Evolutionary conservation across 805 yeast genomes (phyloP), one percentile per base, ranked within the genome.

Genomic region (Wickerhamiella spandovensis): DNA sequence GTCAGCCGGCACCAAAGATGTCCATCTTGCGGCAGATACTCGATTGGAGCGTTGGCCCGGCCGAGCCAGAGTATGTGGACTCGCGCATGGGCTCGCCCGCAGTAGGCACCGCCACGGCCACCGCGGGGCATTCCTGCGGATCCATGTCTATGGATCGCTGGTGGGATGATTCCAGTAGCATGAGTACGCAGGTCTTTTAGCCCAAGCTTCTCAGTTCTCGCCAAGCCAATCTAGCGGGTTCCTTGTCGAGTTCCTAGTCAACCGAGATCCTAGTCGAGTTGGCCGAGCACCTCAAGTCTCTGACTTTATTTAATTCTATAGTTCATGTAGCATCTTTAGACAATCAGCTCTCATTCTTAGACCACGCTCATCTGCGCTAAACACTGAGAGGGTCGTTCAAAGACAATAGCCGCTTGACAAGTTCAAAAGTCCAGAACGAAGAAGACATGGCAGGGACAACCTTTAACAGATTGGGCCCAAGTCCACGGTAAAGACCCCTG

Each of bases 391-490:
- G 32, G 15, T 28, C 32, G 32, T 28, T 28, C 12, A 13, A 44
- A 15, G 48, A 38, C 44, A 58, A 61, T 42, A 54, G 54, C 51
- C 67, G 82, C 59, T 79, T 77, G 20, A 86, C 71, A 22, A 78
- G 64, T 62, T 90, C 97, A 68, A 84, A 90, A 48, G 86, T 79
- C 58, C 88, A 71, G 95, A 97, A 90, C 53, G 90, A 86, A 17
- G 89, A 87, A 3, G 97, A 97, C 89, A 92, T 90, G 13, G 92
- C 81, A 0, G 97, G 97, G 45, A 87, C 84, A 3, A 90, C 92
- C 63, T 89, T 90, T 72, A 84, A 81, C 63, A 86, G 71, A 61
- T 87, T 87, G 1, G 95, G 92, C 2, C 61, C 49, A 51, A 69
- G 61, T 20, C 77, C 84, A 58, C 80, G 78, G 48, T 85, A 71